phyloP scores from a whole-genome alignment of 1,284 basidiomycete species.

The Marasmius tenuissimus region DNA sequence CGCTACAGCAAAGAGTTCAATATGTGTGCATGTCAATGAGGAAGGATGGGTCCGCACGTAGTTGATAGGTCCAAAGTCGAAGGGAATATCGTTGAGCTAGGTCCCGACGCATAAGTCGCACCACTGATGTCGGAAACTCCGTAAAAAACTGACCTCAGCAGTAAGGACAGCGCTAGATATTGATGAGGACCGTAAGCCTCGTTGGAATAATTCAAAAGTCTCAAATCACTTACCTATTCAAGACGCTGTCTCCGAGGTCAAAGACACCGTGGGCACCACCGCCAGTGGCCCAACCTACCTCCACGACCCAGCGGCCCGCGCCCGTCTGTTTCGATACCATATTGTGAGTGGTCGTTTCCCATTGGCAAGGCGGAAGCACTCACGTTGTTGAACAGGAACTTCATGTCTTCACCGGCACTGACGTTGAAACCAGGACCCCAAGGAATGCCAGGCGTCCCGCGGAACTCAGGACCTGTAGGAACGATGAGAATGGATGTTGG shows the following conservation, averaged over 20 bases:
- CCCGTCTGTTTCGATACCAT: too few species aligned
- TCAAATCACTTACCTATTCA: conserved; percentile 24
- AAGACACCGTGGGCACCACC: too few species aligned
- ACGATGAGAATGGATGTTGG: neutral
- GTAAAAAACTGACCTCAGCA: conserved; percentile 18
- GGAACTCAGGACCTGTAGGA: conserved; percentile 21
- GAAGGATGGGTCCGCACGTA: conserved; percentile 19
- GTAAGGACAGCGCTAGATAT: conserved; percentile 20
- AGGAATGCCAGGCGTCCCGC: conserved; percentile 26
- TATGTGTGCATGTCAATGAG: neutral
- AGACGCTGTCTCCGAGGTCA: neutral
- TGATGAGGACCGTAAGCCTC: conserved; percentile 57
- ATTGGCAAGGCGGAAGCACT: neutral
- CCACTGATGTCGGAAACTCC: neutral
- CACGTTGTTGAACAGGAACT: conserved; percentile 27
- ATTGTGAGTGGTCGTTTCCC: too few species aligned
- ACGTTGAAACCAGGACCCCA: conserved; percentile 33
- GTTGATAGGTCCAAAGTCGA: conserved; percentile 27
- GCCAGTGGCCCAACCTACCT: too few species aligned
- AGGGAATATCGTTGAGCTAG: conserved; percentile 24
- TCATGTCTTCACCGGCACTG: conserved; percentile 28
- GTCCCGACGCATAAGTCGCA: neutral
- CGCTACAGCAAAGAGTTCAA: conserved; percentile 11
- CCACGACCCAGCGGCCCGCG: too few species aligned
- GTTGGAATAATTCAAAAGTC: conserved; percentile 56